Base-by-base conservation (phyloP, 148 eudicot species). In the Beta vulgaris region DNA sequence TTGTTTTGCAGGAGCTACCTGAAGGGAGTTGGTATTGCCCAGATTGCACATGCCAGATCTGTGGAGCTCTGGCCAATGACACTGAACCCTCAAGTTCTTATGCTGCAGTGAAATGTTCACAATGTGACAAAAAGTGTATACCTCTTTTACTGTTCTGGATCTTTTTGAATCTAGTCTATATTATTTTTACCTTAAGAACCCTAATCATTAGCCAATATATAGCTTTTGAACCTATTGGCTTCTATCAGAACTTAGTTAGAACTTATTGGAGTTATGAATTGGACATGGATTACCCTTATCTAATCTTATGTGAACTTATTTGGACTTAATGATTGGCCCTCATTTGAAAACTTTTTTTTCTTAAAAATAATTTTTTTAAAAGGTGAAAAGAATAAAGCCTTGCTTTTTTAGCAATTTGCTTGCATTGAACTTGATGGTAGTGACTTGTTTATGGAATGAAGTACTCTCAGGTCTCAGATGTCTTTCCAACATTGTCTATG, bases 21-120 rank as follows among this genome's bases (percentile, higher is more conserved):
- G 97, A 92, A 75, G 99, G 97, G 51, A 87, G 80, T 73, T 95
- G 99, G 99, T 90, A 95, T 77, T 95, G 99, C 80, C 71, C 87
- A 39, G 84, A 78, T 25, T 95, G 99, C 82, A 83, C 86, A 61
- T 95, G 99, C 80, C 85, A 79, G 76, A 74, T 87, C 68, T 95
- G 99, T 77, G 91, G 91, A 79, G 78, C 86, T 77, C 84, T 87
- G 26, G 97, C 88, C 66, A 62, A 77, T 76, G 87, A 80, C 49
- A 68, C 69, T 63, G 91, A 83, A 73, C 57, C 73, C 76, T 76
- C 81, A 8, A 68, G 72, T 57, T 60, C 86, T 80, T 62, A 64
- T 71, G 76, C 68, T 73, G 79, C 82, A 58, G 60, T 85, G 44
- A 92, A 84, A 77, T 95, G 99, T 80, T 83, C 83, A 26, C 97